Evolutionary conservation across 176 grass and related monocot species (phyloP).

Genomic region (Oryza glumipatula): DNA sequence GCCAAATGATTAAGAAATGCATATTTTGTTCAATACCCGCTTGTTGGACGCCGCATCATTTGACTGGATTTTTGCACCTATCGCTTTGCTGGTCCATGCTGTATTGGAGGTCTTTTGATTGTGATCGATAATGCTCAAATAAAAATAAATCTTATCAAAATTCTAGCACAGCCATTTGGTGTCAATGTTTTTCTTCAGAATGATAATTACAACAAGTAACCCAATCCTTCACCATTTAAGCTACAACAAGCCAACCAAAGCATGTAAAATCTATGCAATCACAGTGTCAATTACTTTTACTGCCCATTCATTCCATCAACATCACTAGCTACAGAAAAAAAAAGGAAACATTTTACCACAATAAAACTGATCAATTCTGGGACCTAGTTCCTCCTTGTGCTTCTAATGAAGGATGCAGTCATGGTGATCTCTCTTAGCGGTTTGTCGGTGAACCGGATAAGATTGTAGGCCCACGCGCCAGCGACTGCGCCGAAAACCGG

Average conservation of each 20-base stretch:
- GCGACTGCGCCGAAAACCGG: slow-evolving; percentile 52
- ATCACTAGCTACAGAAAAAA: not conserved
- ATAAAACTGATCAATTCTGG: not conserved
- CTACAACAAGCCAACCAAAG: slow-evolving; percentile 12
- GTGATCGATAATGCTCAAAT: no score
- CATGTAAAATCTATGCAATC: not conserved
- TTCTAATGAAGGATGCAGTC: slow-evolving; percentile 46
- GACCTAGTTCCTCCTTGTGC: slow-evolving; percentile 27
- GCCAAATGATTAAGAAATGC: no score
- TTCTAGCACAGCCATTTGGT: not conserved
- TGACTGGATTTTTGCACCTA: not conserved
- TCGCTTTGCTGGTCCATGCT: not conserved
- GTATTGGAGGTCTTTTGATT: not conserved
- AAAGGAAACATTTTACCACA: not conserved
- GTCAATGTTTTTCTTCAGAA: not conserved
- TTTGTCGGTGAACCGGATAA: slow-evolving; percentile 66
- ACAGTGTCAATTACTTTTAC: not conserved
- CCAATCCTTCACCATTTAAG: not conserved
- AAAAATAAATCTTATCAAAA: not conserved
- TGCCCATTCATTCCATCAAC: not conserved
- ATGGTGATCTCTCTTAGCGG: slow-evolving; percentile 59
- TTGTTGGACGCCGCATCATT: not conserved
- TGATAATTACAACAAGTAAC: not conserved
- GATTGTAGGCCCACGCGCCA: slow-evolving; percentile 70
- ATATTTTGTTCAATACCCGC: no score